These are phyloP conservation scores for Trichoderma sp. DNA, from an alignment of 2,329 filamentous ascomycete species.

Conservation along the genomic window DNA sequence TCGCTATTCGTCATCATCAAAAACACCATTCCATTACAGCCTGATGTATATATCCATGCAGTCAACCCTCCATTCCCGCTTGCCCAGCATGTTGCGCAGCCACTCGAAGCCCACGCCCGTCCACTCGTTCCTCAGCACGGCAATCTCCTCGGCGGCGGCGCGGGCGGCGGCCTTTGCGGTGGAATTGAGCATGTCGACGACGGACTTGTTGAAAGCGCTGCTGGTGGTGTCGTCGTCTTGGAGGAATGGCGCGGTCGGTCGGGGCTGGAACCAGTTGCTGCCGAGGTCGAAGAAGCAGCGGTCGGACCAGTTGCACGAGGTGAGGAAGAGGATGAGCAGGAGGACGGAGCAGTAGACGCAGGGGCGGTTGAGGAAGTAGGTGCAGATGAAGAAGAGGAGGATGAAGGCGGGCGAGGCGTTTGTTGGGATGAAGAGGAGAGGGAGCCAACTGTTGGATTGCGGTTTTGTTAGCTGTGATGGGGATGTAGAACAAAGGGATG, in stretches of 20 bases:
- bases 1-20: not conserved
- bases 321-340: constrained; percentile 90
- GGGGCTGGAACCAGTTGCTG: constrained; percentile 92
- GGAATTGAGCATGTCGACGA: constrained; percentile 63
- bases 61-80: constrained; percentile 85
- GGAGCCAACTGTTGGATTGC: constrained; percentile 67
- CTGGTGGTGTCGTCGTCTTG: not conserved
- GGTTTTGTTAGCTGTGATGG: too few species aligned
- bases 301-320: constrained; percentile 86
- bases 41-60: constrained; percentile 87
- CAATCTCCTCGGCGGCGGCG: constrained; percentile 64
- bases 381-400: constrained; percentile 86
- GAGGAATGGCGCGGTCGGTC: constrained; percentile 42
- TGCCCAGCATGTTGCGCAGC: constrained; percentile 78
- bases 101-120: constrained; percentile 81
- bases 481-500: not conserved
- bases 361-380: constrained; percentile 93
- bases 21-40: constrained; percentile 49
- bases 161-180: constrained; percentile 69
- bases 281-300: constrained; percentile 90
- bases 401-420: constrained; percentile 85
- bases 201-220: constrained; percentile 49
- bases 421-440: constrained; percentile 84
- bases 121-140: constrained; percentile 62
- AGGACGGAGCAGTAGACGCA: constrained; percentile 98